Evolutionary conservation across 352 stramenopile species (phyloP).

Genomic region (Pythium aphanidermatum): DNA sequence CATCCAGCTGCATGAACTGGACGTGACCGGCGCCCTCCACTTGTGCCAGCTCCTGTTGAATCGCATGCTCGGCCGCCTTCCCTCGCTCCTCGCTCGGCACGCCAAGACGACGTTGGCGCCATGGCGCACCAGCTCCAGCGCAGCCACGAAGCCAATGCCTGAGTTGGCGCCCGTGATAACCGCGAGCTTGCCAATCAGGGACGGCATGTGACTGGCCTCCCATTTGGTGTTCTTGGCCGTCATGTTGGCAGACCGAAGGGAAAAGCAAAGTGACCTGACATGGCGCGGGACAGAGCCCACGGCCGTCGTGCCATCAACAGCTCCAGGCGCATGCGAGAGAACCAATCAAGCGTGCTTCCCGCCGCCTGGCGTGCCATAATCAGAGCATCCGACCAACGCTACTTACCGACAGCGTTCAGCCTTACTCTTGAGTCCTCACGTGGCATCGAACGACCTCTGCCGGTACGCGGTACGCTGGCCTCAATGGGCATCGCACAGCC

Average conservation of each 20-base stretch:
- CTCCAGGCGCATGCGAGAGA: too few species aligned
- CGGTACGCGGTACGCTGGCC: too few species aligned
- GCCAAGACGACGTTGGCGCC: constrained; percentile 54
- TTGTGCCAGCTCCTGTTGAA: constrained; percentile 10
- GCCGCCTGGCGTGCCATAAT: too few species aligned
- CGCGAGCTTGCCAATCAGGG: constrained; percentile 43
- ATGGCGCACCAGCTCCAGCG: constrained; percentile 46
- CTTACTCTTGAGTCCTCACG: too few species aligned
- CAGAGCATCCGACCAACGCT: too few species aligned
- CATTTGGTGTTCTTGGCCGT: constrained; percentile 6
- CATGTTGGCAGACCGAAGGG: constrained; percentile 1
- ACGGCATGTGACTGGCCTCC: constrained; percentile 6
- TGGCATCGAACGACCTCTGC: too few species aligned
- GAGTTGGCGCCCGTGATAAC: constrained; percentile 81
- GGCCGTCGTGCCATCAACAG: too few species aligned
- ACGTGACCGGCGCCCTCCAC: not conserved
- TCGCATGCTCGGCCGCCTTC: constrained; percentile 25
- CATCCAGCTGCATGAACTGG: constrained; percentile 21
- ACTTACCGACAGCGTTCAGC: too few species aligned
- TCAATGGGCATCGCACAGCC: too few species aligned
- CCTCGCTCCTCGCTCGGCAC: constrained; percentile 38
- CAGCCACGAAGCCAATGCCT: constrained; percentile 70
- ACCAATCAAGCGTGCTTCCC: too few species aligned
- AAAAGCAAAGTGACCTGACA: too few species aligned
- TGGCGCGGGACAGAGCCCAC: too few species aligned